Conservation (phyloP, 441 rosid species). For the Metrosideros polymorpha region DNA sequence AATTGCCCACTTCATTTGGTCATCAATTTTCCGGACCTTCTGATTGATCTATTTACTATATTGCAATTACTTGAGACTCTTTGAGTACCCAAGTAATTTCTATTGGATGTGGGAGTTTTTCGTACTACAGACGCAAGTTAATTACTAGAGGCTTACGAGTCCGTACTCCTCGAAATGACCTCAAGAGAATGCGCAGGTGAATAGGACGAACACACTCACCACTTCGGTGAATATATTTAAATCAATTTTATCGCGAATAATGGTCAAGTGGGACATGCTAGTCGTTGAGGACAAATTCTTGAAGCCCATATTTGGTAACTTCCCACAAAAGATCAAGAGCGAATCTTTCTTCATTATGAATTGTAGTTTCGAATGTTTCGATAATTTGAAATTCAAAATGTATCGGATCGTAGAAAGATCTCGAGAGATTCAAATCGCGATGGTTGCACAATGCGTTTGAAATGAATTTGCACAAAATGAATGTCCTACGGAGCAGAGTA, state of each 20-base stretch:
- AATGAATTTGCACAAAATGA: neutral
- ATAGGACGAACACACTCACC: neutral
- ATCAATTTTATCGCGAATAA: neutral
- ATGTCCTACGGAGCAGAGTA: neutral
- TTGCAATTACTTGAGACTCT: neutral
- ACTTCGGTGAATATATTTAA: neutral
- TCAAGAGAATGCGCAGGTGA: neutral
- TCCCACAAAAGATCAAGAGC: neutral
- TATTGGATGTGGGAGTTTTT: accelerated
- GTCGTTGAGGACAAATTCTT: neutral
- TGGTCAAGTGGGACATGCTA: neutral
- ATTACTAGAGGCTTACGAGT: too few relatives aligned
- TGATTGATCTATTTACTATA: neutral
- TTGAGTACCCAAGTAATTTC: neutral
- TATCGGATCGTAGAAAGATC: accelerated
- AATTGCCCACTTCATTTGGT: neutral
- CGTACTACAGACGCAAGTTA: neutral
- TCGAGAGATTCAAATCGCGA: neutral
- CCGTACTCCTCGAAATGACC: neutral
- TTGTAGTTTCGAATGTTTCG: accelerated
- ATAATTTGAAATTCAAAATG: neutral
- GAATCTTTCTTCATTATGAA: neutral
- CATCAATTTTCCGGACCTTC: neutral
- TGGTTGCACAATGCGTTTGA: neutral
- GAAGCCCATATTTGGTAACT: neutral